phyloP scores from a whole-genome alignment of 805 yeast species.

The Ogataea salicorniae region DNA sequence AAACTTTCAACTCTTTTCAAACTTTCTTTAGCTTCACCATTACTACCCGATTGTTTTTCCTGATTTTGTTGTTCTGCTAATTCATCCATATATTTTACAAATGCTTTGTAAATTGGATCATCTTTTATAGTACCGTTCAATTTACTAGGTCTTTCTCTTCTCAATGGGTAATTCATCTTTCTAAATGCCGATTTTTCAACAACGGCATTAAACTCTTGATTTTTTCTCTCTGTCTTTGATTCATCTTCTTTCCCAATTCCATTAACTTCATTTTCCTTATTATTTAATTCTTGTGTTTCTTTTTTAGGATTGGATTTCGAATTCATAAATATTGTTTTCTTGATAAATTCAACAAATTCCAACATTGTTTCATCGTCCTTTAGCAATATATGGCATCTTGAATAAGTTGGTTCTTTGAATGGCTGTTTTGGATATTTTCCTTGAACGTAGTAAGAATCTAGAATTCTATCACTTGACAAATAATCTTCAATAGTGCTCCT shows the following conservation, averaged over 20 bases:
- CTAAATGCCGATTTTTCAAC: conserved; percentile 32
- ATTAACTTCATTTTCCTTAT: not conserved
- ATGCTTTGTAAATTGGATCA: conserved; percentile 10
- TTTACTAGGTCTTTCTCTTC: conserved; percentile 1
- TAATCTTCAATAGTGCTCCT: conserved; percentile 16
- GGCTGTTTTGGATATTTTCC: conserved; percentile 37
- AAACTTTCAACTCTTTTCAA: not conserved
- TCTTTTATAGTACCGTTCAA: conserved; percentile 7
- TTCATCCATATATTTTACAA: conserved; percentile 3
- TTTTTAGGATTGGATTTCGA: not conserved
- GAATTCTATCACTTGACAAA: conserved; percentile 7
- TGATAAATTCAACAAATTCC: conserved; percentile 25
- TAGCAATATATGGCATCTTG: conserved; percentile 39
- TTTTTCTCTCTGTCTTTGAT: conserved; percentile 12
- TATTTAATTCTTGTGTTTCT: not conserved
- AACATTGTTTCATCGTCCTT: conserved; percentile 24
- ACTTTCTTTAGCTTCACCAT: too few relatives aligned
- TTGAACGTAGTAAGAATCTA: conserved; percentile 33
- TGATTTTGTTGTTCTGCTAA: not conserved
- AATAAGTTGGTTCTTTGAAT: conserved; percentile 34
- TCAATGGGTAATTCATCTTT: conserved; percentile 22
- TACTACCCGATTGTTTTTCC: too few relatives aligned
- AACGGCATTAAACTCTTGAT: conserved; percentile 30
- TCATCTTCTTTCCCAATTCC: conserved; percentile 4
- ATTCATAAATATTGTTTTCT: conserved; percentile 24